phyloP scores from a whole-genome alignment of 2,329 filamentous ascomycete species.

The Fusarium beomiforme region DNA sequence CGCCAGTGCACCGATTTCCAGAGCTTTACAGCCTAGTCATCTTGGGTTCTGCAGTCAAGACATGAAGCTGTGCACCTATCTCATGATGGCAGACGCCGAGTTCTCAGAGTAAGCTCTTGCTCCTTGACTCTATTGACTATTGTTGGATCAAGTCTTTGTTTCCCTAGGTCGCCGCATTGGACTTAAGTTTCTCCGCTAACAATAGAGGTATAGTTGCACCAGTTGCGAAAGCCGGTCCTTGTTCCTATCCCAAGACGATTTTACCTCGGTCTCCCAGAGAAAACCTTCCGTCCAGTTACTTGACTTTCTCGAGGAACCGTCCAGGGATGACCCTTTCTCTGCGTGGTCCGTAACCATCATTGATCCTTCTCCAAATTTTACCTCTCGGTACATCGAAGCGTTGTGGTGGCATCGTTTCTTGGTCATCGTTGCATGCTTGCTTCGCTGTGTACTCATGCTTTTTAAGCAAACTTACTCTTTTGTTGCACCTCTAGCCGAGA shows the following conservation, averaged over 20 bases:
- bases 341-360: not conserved
- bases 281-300: not conserved
- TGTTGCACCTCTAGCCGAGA: not conserved
- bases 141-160: not conserved
- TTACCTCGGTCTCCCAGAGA: not conserved
- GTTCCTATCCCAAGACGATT: not conserved
- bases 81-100: not conserved
- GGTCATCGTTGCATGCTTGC: not conserved
- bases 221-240: not conserved
- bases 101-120: not conserved
- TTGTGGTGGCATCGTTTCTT: not conserved
- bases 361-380: not conserved
- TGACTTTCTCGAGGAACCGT: not conserved
- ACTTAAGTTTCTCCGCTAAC: not conserved
- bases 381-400: not conserved
- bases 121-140: not conserved
- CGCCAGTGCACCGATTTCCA: too few relatives aligned
- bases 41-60: not conserved
- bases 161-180: not conserved
- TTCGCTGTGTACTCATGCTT: not conserved
- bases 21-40: too few relatives aligned
- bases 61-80: not conserved
- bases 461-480: not conserved
- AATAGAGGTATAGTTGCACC: not conserved
- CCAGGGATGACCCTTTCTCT: slow-evolving; percentile 1